Conservation (phyloP, 805 yeast genomes). For the Metschnikowia bowlesiae region DNA sequence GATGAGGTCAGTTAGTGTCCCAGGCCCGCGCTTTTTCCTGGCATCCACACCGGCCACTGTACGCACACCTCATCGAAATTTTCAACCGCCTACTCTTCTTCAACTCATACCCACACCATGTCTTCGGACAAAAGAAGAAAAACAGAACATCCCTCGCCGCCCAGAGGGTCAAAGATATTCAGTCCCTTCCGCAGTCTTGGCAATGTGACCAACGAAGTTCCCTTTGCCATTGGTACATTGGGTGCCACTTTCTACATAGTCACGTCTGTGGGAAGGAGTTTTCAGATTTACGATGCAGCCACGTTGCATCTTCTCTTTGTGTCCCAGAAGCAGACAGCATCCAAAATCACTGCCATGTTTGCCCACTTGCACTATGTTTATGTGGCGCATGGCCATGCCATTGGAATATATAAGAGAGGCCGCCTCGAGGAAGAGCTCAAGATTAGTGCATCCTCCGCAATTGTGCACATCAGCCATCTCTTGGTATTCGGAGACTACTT, state of each 20-base stretch:
- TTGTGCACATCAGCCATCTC: constrained; percentile 43
- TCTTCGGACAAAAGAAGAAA: constrained; percentile 33
- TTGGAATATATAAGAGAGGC: constrained; percentile 85
- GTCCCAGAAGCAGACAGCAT: constrained; percentile 70
- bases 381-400: constrained; percentile 64
- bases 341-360: constrained; percentile 63
- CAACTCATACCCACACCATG: constrained; percentile 1
- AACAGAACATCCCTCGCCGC: constrained; percentile 13
- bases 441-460: constrained; percentile 13
- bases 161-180: constrained; percentile 46
- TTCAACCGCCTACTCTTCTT: constrained; percentile 1
- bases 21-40: constrained; percentile 3
- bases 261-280: constrained; percentile 83
- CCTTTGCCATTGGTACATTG: constrained; percentile 83
- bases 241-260: constrained; percentile 86
- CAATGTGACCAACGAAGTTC: constrained; percentile 78
- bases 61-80: constrained; percentile 13
- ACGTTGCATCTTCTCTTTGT: constrained; percentile 82
- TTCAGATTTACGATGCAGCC: constrained; percentile 91
- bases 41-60: constrained; percentile 1
- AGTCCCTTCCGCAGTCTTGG: constrained; percentile 87
- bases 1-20: not conserved
- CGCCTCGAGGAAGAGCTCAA: constrained; percentile 40
- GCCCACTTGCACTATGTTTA: constrained; percentile 83
- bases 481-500: constrained; percentile 75